Percentiles rank a stretch among this genome's conserved stretches.
These are phyloP conservation scores for Oryza punctata DNA, from an alignment of 176 grass and related monocot species.

Conservation along the genomic window DNA sequence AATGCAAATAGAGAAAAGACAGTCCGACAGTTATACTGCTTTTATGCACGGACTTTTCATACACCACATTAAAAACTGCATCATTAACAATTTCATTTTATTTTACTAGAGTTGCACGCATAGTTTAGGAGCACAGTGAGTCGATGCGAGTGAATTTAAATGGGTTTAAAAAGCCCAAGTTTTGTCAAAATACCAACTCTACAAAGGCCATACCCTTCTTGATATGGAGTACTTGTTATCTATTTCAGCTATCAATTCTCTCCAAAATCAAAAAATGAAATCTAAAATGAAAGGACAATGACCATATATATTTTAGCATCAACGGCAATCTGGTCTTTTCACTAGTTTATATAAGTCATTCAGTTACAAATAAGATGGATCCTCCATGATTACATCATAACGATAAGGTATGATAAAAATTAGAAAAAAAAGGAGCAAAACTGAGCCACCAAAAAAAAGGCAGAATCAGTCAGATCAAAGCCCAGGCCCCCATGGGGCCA, in stretches of 20 bases:
- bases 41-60: neutral
- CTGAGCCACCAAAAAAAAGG: conserved; percentile 2
- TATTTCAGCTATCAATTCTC: conserved; percentile 7
- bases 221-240: neutral
- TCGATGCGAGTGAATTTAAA: neutral
- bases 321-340: neutral
- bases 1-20: conserved; percentile 8
- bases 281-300: neutral
- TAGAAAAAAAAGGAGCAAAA: neutral
- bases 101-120: neutral
- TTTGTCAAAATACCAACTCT: neutral
- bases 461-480: neutral
- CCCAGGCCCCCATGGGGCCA: neutral
- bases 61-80: neutral
- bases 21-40: neutral
- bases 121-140: neutral
- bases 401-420: neutral
- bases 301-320: conserved; percentile 4
- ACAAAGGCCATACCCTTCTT: conserved; percentile 13
- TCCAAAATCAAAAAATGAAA: neutral
- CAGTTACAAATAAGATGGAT: neutral
- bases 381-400: conserved; percentile 7
- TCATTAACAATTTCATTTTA: neutral
- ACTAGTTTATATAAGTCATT: neutral
- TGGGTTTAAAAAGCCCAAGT: neutral